These are phyloP conservation scores for Ophiobolus disseminans DNA, from an alignment of 2,329 filamentous ascomycete genomes.

Conservation along the genomic window DNA sequence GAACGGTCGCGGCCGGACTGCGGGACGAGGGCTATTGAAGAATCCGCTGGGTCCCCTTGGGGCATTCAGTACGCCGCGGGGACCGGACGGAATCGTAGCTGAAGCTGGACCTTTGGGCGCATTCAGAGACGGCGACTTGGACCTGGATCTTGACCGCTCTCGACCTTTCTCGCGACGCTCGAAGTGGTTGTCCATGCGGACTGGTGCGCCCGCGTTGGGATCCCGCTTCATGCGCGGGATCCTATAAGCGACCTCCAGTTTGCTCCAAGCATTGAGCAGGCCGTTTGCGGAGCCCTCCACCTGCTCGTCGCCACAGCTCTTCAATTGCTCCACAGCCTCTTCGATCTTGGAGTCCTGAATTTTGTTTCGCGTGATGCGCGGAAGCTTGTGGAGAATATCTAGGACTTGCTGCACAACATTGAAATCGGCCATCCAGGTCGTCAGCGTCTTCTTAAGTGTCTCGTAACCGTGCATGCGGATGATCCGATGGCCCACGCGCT, in stretches of 20 bases:
- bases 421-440: slow-evolving; percentile 84
- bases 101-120: slow-evolving; percentile 53
- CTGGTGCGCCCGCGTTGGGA: slow-evolving; percentile 60
- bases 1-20: slow-evolving; percentile 60
- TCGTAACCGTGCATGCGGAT: slow-evolving; percentile 98
- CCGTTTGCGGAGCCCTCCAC: slow-evolving; percentile 74
- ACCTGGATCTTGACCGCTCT: slow-evolving; percentile 57
- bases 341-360: slow-evolving; percentile 97
- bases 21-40: slow-evolving; percentile 61
- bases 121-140: slow-evolving; percentile 53
- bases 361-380: slow-evolving; percentile 93
- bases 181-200: slow-evolving; percentile 61
- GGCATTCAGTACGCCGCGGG: slow-evolving; percentile 58
- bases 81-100: slow-evolving; percentile 50
- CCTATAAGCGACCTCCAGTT: slow-evolving; percentile 87
- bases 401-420: slow-evolving; percentile 90
- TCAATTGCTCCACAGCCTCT: slow-evolving; percentile 74
- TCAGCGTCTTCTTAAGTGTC: slow-evolving; percentile 86
- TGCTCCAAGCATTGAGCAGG: slow-evolving; percentile 85
- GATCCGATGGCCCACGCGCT: slow-evolving; percentile 84
- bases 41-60: slow-evolving; percentile 59
- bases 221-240: slow-evolving; percentile 91
- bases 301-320: slow-evolving; percentile 72
- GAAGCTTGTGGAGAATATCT: slow-evolving; percentile 86
- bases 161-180: slow-evolving; percentile 62